Conservation (phyloP, 139 green algal species). For the Edaphochlamys debaryana region DNA sequence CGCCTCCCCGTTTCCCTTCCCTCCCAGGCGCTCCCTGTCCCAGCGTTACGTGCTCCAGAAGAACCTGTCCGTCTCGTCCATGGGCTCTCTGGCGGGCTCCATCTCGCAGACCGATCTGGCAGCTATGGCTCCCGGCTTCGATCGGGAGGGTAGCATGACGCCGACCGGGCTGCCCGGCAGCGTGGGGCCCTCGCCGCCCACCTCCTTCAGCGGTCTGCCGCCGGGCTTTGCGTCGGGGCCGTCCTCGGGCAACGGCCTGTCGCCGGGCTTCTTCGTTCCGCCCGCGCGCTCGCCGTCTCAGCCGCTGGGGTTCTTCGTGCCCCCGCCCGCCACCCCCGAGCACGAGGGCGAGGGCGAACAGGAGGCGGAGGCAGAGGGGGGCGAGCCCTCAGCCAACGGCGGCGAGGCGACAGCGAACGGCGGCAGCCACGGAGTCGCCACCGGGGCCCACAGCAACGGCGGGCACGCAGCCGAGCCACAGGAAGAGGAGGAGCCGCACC, state of each 20-base stretch:
- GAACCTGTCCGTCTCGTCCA: constrained; percentile 44
- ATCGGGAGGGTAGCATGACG: background rate
- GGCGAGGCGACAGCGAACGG: too few species aligned
- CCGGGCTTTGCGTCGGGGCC: background rate
- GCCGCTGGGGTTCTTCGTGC: background rate
- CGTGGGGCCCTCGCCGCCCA: background rate
- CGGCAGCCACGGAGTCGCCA: too few species aligned
- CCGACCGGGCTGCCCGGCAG: background rate
- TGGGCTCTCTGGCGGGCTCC: constrained; percentile 4
- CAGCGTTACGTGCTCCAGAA: constrained; percentile 51
- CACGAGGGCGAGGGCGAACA: background rate
- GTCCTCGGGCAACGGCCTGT: background rate
- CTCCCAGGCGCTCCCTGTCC: constrained; percentile 21
- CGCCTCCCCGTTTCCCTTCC: background rate
- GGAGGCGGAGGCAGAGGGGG: background rate
- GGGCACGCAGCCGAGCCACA: too few species aligned
- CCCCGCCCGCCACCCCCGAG: background rate
- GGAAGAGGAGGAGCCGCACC: background rate
- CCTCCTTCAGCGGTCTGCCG: background rate
- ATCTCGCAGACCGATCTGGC: constrained; percentile 14
- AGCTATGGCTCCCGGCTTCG: background rate
- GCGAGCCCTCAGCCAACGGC: too few species aligned
- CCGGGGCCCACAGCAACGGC: too few species aligned
- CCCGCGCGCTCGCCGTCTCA: background rate
- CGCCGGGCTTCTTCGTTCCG: background rate